A percentile compares a stretch with the other conserved stretches of the same genome.
Evolutionary conservation across 2,329 filamentous ascomycete species (phyloP).

Genomic region (Clarireedia hainanense): DNA sequence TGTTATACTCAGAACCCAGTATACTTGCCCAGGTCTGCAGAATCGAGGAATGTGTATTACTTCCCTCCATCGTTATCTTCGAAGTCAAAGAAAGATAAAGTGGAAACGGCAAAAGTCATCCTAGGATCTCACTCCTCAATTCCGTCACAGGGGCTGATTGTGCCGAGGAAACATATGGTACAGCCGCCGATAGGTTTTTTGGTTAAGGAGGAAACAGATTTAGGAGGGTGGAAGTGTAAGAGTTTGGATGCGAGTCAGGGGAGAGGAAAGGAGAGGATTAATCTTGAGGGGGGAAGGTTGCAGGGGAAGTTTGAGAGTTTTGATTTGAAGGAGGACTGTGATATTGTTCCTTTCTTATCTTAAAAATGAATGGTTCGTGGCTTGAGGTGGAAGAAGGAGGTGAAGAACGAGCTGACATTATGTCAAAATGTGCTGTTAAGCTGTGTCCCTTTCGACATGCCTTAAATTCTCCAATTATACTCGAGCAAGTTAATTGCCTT

Average conservation of each 20-base stretch:
- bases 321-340: slow-evolving; percentile 7
- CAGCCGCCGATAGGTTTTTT: slow-evolving; percentile 1
- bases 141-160: neutral
- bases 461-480: no score
- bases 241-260: neutral
- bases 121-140: slow-evolving; percentile 1
- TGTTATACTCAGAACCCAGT: neutral
- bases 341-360: slow-evolving; percentile 6
- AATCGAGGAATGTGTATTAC: slow-evolving; percentile 3
- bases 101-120: neutral
- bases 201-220: neutral
- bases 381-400: no score
- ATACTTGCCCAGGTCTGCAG: neutral
- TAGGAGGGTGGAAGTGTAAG: neutral
- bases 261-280: neutral
- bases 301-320: slow-evolving; percentile 4
- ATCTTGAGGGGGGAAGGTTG: neutral
- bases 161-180: neutral
- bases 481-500: no score
- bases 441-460: no score
- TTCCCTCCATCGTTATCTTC: neutral
- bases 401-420: no score
- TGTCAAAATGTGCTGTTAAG: no score
- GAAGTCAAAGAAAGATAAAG: neutral
- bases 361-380: neutral